phyloP scores from a whole-genome alignment of 1,284 basidiomycete genomes.

The Papiliotrema nemorosa region DNA sequence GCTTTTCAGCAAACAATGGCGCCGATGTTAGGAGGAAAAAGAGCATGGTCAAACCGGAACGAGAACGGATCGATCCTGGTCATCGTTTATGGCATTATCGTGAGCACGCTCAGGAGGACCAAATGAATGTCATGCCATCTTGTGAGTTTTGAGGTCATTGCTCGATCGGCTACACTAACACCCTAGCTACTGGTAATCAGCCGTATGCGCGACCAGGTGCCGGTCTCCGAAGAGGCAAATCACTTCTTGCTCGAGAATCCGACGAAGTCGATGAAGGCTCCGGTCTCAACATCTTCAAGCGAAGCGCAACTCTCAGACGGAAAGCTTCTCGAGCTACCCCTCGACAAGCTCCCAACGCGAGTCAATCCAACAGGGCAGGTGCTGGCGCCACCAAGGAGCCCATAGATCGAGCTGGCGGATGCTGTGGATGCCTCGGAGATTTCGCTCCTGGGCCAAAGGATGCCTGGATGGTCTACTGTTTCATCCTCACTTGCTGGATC shows the following conservation, averaged over 20 bases:
- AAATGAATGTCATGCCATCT: constrained; percentile 71
- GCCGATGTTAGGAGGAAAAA: constrained; percentile 71
- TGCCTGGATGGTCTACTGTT: constrained; percentile 95
- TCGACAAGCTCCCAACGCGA: constrained; percentile 37
- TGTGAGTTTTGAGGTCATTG: constrained; percentile 61
- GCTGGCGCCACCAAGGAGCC: constrained; percentile 14
- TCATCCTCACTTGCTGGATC: constrained; percentile 76
- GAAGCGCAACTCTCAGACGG: constrained; percentile 69
- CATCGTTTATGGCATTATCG: constrained; percentile 96
- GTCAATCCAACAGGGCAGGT: constrained; percentile 37
- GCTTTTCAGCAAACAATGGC: constrained; percentile 34
- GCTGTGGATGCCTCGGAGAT: constrained; percentile 60
- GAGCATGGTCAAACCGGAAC: constrained; percentile 86
- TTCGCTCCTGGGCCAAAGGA: constrained; percentile 82
- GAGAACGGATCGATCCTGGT: constrained; percentile 93
- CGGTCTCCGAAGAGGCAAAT: constrained; percentile 74
- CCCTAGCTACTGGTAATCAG: constrained; percentile 73
- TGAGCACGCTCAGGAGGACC: constrained; percentile 77
- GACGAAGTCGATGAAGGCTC: constrained; percentile 82
- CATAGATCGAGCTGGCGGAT: constrained; percentile 49
- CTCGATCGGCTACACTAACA: neutral
- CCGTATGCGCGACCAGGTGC: constrained; percentile 55
- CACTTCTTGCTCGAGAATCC: constrained; percentile 78
- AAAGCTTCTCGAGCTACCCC: constrained; percentile 57
- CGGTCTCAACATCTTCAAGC: constrained; percentile 79